Base-by-base conservation (phyloP, 2,329 filamentous ascomycete species). In the Beauveria brongniartii region DNA sequence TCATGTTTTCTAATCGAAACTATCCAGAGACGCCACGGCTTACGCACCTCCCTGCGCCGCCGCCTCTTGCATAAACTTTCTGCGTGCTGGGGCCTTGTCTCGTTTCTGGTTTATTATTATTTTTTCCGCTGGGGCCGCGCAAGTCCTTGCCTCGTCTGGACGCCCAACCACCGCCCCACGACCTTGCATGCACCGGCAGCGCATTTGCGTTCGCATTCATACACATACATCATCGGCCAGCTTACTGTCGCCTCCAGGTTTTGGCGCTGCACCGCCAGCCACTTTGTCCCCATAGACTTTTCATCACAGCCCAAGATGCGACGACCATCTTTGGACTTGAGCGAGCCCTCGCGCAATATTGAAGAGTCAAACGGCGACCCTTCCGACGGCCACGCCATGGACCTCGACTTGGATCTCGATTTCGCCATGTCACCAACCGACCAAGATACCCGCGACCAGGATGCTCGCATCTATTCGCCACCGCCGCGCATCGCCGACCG, bases 401-500 rank as follows among this genome's bases (percentile, higher is more conserved):
- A 60, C 18, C 50, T 60, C 22, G 58, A 60, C 41, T 18, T 60
- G n/a, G 58, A 69, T 55, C 66, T 70, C 62, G 70, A 74, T 56
- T 57, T 77, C 40, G 71, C 71, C 54, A 73, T 76, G 74, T 73
- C 74, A 20, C 73, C 74, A 14, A 63, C 68, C 43, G 71, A 74
- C 34, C 71, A 75, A 24, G 73, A 76, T 44, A 69, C 69, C 20
- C 66, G 71, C 26, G 73, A 73, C 10, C 68, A 70, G 40, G 73
- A 75, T 59, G 63, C 66, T 54, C 69, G 71, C 61, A 72, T 74
- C 59, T 76, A 83, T 69, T 83, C 85, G 57, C 89, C 89, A 51
- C 90, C 90, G 58, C 86, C 89, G 34, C 88, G 86, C 69, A 88
- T 92, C 69, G 89, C 89, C 67, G 89, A 89, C 59, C 88, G 89